These are phyloP conservation scores for Thraustochytrium sp. DNA, from an alignment of 352 stramenopile genomes.

Conservation along the genomic window DNA sequence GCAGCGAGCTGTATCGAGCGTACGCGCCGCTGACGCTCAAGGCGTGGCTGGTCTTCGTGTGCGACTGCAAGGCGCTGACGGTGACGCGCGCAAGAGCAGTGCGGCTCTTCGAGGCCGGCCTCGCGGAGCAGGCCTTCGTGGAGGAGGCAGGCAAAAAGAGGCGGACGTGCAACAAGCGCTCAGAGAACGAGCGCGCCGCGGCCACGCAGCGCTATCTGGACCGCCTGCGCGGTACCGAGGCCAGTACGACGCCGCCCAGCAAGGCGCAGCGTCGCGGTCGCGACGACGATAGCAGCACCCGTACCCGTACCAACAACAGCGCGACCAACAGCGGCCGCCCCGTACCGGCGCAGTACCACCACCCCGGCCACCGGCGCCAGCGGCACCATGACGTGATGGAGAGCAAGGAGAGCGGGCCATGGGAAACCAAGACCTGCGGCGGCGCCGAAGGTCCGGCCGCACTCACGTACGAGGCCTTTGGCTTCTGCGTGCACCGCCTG, in stretches of 20 bases:
- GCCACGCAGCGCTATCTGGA: too few species aligned
- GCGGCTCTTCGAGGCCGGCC: not conserved
- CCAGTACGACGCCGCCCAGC: too few species aligned
- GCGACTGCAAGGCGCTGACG: not conserved
- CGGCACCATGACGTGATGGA: too few species aligned
- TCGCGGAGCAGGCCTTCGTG: not conserved
- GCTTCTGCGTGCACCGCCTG: constrained; percentile 20
- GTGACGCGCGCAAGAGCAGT: not conserved
- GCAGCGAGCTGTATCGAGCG: not conserved
- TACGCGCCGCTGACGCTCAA: not conserved
- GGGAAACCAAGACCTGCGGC: not conserved
- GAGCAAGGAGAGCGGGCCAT: too few species aligned
- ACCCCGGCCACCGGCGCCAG: too few species aligned
- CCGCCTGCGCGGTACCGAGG: too few species aligned
- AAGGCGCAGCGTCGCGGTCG: not conserved
- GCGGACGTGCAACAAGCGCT: not conserved
- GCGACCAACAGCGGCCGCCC: too few species aligned
- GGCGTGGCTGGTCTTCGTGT: constrained; percentile 10
- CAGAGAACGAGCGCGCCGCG: too few species aligned
- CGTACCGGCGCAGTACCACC: too few species aligned
- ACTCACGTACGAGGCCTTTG: constrained; percentile 4
- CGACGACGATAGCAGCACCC: too few species aligned
- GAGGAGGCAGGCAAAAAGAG: not conserved
- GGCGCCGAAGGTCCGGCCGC: too few species aligned
- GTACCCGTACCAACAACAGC: too few species aligned